Base-by-base conservation (phyloP, 1,284 basidiomycete species). In the Testicularia cyperi region DNA sequence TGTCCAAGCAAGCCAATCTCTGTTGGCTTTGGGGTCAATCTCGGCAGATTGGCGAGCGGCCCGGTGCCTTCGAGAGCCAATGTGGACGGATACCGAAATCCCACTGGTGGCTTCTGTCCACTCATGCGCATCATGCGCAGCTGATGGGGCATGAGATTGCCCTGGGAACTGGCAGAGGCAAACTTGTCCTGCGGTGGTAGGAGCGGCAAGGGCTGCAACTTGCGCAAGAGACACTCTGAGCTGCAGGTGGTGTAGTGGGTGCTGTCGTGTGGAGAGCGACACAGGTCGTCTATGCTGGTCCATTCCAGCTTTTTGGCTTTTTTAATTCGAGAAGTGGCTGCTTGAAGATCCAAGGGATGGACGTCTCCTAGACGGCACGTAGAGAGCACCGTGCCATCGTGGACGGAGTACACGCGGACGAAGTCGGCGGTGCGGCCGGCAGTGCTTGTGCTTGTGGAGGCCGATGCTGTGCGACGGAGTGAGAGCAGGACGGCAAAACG, bases 61-160 rank as follows among this genome's bases (percentile, higher is more conserved):
- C 55, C 44, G 39, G 40, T 44, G 6, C 55, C 62, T 27, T 54
- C 44, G 21, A 41, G 4, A 4, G 55, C 47, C 12, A 51, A 36
- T n/a, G 58, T 28, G 3, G 51, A 44, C 12, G 55, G 44, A 21
- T 31, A 51, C 19, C 44, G 43, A 19, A 54, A 54, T 35, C 44
- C 45, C 3, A 44, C 41, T 22, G 51, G 35, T 6, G 51, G 44
- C 22, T 55, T 65, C 36, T 55, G 43, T 10, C 57, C 47, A 33
- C 46, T 53, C 58, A 62, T 62, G 39, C 57, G 58, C 58, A 56
- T 56, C 58, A 62, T 56, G 12, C 58, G 35, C 8, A 62, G 43
- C 44, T 62, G 58, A 21, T 62, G 58, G 0, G 58, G 58, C 58
- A 62, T 62, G 26, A 62, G 48, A 19, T 45, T 62, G 31, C 31